Evolutionary conservation across 345 rosid species (phyloP), one percentile per base, ranked within the genome.

Genomic region (Hibiscus mutabilis): DNA sequence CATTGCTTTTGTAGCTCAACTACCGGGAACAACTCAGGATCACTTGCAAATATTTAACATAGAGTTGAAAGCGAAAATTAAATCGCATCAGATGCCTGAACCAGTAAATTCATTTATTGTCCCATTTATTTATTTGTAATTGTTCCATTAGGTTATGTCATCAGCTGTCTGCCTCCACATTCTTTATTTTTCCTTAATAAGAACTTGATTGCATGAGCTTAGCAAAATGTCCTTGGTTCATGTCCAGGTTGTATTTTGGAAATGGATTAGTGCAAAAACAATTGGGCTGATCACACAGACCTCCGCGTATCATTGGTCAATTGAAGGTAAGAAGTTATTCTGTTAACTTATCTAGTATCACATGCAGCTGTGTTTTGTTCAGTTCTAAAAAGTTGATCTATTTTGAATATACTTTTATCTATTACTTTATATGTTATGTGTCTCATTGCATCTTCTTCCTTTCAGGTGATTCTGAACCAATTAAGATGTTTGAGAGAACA

Each of bases 1-100:
- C 60, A 66, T 59, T 69, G 57, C 63, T 72, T 76, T 72, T 85
- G 77, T 69, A 95, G 99, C 99, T 42, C 97, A 92, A 95, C 86
- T 91, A 73, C 88, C 90, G 24, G 99, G 98, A 79, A 90, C 96
- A 37, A 86, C 96, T 69, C 97, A 92, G 80, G 99, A 92, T 86
- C 97, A 95, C 83, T 82, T 95, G 64, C 99, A 95, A 79, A 92
- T 95, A 84, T 92, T 95, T 80, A 95, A 95, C 82, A 95, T 95
- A 53, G 99, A 95, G 87, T 74, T 88, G 90, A 95, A 95, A 78
- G 80, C 96, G 24, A 95, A 95, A 82, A 80, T 95, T 78, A 95
- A 95, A 60, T 92, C 98, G 3, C 86, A 92, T 81, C 99, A 90
- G 83, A 95, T 92, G 99, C 91, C 97, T 49, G 98, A 95, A 88